Percentiles rank a stretch among this genome's conserved stretches.
Evolutionary conservation across 805 yeast genomes (phyloP).

Genomic region (Saccharomycopsis sp.): DNA sequence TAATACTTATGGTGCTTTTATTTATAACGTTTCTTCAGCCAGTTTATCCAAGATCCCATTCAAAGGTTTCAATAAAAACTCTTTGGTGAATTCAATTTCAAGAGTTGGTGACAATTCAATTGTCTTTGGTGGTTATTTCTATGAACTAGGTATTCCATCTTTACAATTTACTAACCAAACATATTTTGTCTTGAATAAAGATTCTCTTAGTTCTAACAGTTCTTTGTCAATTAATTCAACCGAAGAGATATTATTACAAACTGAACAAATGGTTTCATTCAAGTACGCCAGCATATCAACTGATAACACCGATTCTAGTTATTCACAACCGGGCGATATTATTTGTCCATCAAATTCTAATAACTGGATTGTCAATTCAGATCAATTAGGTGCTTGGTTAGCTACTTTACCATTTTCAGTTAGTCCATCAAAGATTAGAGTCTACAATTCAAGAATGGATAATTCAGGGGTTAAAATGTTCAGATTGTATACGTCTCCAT

Average conservation of each 20-base stretch:
- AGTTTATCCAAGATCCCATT: conserved; percentile 50
- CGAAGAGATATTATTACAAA: conserved; percentile 38
- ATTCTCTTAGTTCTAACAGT: conserved; percentile 17
- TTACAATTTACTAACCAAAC: conserved; percentile 30
- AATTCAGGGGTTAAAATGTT: conserved; percentile 52
- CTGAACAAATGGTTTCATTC: conserved; percentile 57
- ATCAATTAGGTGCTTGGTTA: conserved; percentile 57
- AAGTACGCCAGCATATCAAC: conserved; percentile 46
- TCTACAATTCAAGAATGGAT: conserved; percentile 52
- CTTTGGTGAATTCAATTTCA: conserved; percentile 57
- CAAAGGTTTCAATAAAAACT: conserved; percentile 61
- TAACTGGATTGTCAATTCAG: conserved; percentile 47
- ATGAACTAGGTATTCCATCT: conserved; percentile 47
- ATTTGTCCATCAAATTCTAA: conserved; percentile 50
- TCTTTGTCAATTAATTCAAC: conserved; percentile 31
- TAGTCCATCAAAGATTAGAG: conserved; percentile 63
- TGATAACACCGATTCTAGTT: conserved; percentile 34
- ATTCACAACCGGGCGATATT: conserved; percentile 31
- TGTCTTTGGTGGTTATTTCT: conserved; percentile 75
- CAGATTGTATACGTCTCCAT: conserved; percentile 69
- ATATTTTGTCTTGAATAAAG: conserved; percentile 14
- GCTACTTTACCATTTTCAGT: conserved; percentile 50
- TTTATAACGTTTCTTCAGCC: conserved; percentile 47
- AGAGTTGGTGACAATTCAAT: conserved; percentile 43
- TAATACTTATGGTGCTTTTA: conserved; percentile 49